Evolutionary conservation across 2,329 filamentous ascomycete genomes (phyloP), one percentile per base, ranked within the genome.

Genomic region (Tolypocladium nubicola): DNA sequence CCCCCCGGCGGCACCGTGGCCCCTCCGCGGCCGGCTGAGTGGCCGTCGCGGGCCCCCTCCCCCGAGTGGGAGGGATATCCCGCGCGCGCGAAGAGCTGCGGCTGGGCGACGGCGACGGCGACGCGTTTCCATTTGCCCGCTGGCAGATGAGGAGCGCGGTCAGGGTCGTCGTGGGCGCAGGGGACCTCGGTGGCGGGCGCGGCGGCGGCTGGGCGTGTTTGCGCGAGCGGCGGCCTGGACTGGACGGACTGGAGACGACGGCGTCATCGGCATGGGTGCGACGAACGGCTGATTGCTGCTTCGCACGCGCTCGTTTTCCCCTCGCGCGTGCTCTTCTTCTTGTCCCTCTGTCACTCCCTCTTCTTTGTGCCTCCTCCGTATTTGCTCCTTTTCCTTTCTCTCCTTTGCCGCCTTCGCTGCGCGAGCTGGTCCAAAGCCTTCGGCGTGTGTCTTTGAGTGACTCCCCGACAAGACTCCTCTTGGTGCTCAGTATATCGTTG

Each of bases 1-100:
- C 47, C 47, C 30, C 65, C 61, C 41, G 61, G 61, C 59, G 61
- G 59, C 59, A 56, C 59, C 55, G 52, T 38, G 52, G 52, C 56
- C 50, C 50, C n/a, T 52, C 57, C 21, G 57, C 53, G 53, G 49
- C 55, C 38, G 33, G 37, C 57, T 50, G 57, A 60, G 43, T 60
- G 57, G 61, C 41, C 39, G 41, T 64, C 57, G 57, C 59, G 21
- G 13, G 2, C 21, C 2, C 23, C 23, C 35, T 19, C 23, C 23
- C 23, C 23, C 23, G 23, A 26, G 23, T 26, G 23, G 23, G 23
- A 26, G 23, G 23, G 23, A 26, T 3, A n/a, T n/a, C n/a, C n/a
- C n/a, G n/a, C 4, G 13, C 52, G 6, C 6, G 52, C 33, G 21
- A 14, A 5, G 43, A 43, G 40, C 9, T 23, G n/a, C 23, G 40